These are phyloP conservation scores for Phoma sp. DNA, from an alignment of 2,329 filamentous ascomycete genomes.

Conservation along the genomic window DNA sequence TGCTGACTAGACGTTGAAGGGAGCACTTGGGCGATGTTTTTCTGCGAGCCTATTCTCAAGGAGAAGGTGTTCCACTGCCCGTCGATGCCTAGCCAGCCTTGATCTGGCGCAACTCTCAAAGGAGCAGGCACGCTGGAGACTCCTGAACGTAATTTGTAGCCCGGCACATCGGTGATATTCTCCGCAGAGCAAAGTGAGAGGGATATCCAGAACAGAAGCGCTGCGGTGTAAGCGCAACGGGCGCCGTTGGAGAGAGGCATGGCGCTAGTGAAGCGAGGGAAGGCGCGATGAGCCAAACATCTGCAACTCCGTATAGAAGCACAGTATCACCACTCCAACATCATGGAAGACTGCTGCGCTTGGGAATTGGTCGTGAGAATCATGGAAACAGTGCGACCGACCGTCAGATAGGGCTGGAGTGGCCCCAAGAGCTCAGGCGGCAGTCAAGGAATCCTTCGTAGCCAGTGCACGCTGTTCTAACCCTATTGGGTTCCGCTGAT, in stretches of 20 bases:
- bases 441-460: slow-evolving; percentile 10
- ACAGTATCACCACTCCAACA: slow-evolving; percentile 12
- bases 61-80: slow-evolving; percentile 70
- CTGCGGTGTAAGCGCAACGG: slow-evolving; percentile 22
- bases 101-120: slow-evolving; percentile 43
- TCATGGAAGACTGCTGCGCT: neutral
- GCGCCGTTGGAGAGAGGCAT: slow-evolving; percentile 6
- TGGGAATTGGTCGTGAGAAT: neutral
- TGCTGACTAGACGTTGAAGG: slow-evolving; percentile 74
- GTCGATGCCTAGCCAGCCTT: slow-evolving; percentile 48
- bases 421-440: slow-evolving; percentile 6
- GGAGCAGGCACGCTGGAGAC: slow-evolving; percentile 36
- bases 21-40: slow-evolving; percentile 61
- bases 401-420: slow-evolving; percentile 8
- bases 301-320: slow-evolving; percentile 5
- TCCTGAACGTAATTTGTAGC: slow-evolving; percentile 25
- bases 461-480: slow-evolving; percentile 21
- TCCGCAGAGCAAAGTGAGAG: slow-evolving; percentile 28
- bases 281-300: slow-evolving; percentile 8
- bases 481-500: slow-evolving; percentile 21
- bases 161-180: slow-evolving; percentile 28
- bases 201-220: slow-evolving; percentile 21
- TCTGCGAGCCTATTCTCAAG: slow-evolving; percentile 63
- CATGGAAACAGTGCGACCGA: slow-evolving; percentile 1
- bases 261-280: slow-evolving; percentile 10